Conservation (phyloP, 2,329 filamentous ascomycete genomes). For the Hymenoscyphus fructigenus region DNA sequence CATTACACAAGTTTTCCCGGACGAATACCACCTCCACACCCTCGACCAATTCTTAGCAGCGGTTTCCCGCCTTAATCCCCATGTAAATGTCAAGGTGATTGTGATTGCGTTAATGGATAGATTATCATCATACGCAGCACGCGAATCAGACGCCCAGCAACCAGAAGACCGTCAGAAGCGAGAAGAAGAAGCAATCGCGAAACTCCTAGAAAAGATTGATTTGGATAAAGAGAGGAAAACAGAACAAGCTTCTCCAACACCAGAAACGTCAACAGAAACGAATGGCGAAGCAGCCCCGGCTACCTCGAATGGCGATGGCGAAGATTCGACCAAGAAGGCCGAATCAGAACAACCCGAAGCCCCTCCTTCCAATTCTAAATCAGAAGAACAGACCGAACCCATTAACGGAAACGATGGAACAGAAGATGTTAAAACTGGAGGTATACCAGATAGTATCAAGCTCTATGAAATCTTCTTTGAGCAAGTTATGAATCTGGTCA, state of each 20-base stretch:
- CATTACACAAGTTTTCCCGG: constrained; percentile 97
- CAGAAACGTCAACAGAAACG: constrained; percentile 24
- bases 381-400: constrained; percentile 31
- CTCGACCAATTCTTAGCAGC: constrained; percentile 93
- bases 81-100: constrained; percentile 97
- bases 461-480: constrained; percentile 97
- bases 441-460: constrained; percentile 75
- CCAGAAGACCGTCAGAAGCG: constrained; percentile 70
- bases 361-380: constrained; percentile 47
- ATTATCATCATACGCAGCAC: constrained; percentile 88
- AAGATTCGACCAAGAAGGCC: constrained; percentile 32
- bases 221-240: constrained; percentile 56
- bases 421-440: constrained; percentile 40
- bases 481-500: constrained; percentile 91
- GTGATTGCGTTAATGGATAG: constrained; percentile 98
- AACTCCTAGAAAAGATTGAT: constrained; percentile 74
- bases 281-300: constrained; percentile 31
- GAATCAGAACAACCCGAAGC: constrained; percentile 40
- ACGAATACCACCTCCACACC: constrained; percentile 97
- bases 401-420: constrained; percentile 41
- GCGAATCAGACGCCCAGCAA: constrained; percentile 73
- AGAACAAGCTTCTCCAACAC: constrained; percentile 22
- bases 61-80: constrained; percentile 87
- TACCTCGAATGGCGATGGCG: constrained; percentile 38
- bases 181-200: constrained; percentile 80